These are phyloP conservation scores for Pseudogymnoascus sp. DNA, from an alignment of 2,329 filamentous ascomycete species.

Conservation along the genomic window DNA sequence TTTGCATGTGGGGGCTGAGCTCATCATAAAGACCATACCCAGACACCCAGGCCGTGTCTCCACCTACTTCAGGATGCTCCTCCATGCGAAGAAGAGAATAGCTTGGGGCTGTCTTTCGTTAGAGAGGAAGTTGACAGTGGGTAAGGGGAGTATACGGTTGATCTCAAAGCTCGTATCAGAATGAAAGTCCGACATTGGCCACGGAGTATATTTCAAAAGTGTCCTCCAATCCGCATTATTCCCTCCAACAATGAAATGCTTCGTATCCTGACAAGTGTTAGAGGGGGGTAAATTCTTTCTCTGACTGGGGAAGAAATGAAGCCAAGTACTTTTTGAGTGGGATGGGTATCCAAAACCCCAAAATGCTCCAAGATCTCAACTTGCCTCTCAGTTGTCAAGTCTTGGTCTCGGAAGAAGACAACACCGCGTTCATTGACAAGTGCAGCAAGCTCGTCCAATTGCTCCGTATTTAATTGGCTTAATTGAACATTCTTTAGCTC, in stretches of 20 bases:
- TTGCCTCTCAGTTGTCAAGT: constrained; percentile 20
- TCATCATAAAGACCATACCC: constrained; percentile 20
- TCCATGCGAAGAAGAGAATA: constrained; percentile 11
- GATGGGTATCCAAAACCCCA: constrained; percentile 16
- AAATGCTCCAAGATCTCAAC: constrained; percentile 19
- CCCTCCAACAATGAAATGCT: constrained; percentile 10
- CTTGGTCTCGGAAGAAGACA: constrained; percentile 21
- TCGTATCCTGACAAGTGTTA: not conserved
- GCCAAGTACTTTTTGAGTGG: not conserved
- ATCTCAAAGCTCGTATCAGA: constrained; percentile 11
- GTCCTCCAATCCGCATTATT: constrained; percentile 9
- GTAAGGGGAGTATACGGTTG: not conserved
- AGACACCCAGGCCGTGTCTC: constrained; percentile 16
- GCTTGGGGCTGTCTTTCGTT: not conserved
- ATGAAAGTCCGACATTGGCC: constrained; percentile 10
- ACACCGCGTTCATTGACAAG: constrained; percentile 27
- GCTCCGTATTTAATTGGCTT: constrained; percentile 18
- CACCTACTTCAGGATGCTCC: constrained; percentile 8
- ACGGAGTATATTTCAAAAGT: constrained; percentile 10
- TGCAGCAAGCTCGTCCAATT: constrained; percentile 26
- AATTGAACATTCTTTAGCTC: constrained; percentile 23
- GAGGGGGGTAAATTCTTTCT: not conserved
- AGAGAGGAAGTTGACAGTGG: not conserved
- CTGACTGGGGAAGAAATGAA: not conserved
- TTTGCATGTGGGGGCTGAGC: constrained; percentile 18